Percentiles rank a stretch among this genome's conserved stretches.
These are phyloP conservation scores for Babesia divergens DNA, from an alignment of 169 alveolate genomes.

Conservation along the genomic window DNA sequence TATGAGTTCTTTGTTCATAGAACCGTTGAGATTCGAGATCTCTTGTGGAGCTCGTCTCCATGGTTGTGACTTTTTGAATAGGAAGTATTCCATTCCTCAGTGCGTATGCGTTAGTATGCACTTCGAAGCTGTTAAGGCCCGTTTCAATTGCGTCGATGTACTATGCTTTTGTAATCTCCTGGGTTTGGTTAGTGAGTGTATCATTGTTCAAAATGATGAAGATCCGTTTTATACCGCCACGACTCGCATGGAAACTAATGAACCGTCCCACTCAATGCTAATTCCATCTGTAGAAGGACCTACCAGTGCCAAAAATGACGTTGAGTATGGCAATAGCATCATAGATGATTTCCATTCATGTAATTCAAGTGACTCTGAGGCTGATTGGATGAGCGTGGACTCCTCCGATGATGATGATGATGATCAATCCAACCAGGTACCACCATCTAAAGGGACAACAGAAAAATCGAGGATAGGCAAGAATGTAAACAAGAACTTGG, in stretches of 20 bases:
- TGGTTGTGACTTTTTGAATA: background rate
- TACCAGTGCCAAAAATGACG: background rate
- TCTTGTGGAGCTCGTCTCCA: conserved; percentile 8
- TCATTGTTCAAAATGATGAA: background rate
- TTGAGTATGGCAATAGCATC: background rate
- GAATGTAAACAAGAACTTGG: too few species aligned
- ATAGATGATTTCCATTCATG: conserved; percentile 30
- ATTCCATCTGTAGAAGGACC: background rate
- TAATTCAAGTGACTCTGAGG: background rate
- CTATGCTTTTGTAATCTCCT: conserved; percentile 22
- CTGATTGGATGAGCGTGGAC: conserved; percentile 34
- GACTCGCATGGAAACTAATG: background rate
- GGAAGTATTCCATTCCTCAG: conserved; percentile 33
- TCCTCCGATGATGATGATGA: background rate
- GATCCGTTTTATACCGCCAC: background rate
- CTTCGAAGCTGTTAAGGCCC: conserved; percentile 35
- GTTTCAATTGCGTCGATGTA: conserved; percentile 45
- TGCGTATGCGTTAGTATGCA: conserved; percentile 21
- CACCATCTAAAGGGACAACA: too few species aligned
- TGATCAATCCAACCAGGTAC: too few species aligned
- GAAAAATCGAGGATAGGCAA: too few species aligned
- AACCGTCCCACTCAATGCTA: background rate
- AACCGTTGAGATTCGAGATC: conserved; percentile 53
- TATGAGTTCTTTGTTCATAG: conserved; percentile 15
- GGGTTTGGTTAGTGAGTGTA: background rate